phyloP scores from a whole-genome alignment of 2,329 filamentous ascomycete species.

The Penicillium sp. region DNA sequence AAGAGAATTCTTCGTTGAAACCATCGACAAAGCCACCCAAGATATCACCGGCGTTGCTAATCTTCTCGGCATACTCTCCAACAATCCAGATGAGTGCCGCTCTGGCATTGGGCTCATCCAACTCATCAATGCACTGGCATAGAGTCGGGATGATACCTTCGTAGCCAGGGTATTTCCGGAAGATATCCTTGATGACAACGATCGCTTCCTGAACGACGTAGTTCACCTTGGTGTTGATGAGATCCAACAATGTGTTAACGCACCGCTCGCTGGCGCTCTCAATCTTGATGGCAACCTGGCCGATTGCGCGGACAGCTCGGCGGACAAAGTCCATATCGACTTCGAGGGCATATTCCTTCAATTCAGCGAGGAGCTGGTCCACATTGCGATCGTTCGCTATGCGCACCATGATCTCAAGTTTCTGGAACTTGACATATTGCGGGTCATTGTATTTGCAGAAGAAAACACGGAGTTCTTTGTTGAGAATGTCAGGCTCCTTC shows the following conservation, averaged over 20 bases:
- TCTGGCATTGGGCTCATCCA: conserved; percentile 89
- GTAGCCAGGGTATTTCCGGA: conserved; percentile 95
- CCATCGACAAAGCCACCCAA: conserved; percentile 85
- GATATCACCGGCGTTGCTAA: conserved; percentile 96
- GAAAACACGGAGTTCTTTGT: conserved; percentile 96
- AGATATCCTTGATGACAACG: conserved; percentile 98
- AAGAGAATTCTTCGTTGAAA: conserved; percentile 95
- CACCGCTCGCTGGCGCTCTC: conserved; percentile 93
- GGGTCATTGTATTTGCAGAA: conserved; percentile 99
- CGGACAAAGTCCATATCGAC: conserved; percentile 99
- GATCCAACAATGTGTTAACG: conserved; percentile 85
- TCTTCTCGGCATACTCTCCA: conserved; percentile 98
- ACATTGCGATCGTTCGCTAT: conserved; percentile 98
- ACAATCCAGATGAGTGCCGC: conserved; percentile 98
- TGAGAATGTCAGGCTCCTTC: conserved; percentile 92
- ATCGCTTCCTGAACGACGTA: conserved; percentile 98
- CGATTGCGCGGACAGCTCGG: conserved; percentile 90
- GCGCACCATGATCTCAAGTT: conserved; percentile 98
- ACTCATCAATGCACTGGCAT: conserved; percentile 93
- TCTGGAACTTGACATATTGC: conserved; percentile 94
- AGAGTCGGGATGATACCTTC: conserved; percentile 96
- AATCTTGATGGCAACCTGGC: conserved; percentile 98
- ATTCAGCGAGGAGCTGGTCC: conserved; percentile 86
- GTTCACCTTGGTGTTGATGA: conserved; percentile 97
- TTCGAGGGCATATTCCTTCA: conserved; percentile 97